Conservation (phyloP, 257 asterid genomes). For the Fraxinus excelsior region DNA sequence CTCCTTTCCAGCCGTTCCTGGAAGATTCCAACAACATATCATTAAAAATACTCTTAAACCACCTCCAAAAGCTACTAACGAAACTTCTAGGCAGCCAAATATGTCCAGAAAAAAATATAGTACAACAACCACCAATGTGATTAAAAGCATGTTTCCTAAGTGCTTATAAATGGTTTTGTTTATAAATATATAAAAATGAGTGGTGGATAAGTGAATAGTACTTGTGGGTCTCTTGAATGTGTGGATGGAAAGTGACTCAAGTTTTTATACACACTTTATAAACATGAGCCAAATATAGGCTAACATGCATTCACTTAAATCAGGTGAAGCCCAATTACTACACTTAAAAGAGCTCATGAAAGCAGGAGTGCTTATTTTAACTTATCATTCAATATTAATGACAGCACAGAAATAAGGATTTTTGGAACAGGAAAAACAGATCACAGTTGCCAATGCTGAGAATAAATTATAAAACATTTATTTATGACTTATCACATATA, state of each 20-base stretch:
- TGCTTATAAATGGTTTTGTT: no score
- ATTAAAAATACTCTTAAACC: background rate
- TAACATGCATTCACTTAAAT: background rate
- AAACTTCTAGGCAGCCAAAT: conserved; percentile 1
- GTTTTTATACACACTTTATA: no score
- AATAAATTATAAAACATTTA: no score
- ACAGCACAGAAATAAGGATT: background rate
- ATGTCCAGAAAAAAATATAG: background rate
- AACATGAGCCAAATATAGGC: background rate
- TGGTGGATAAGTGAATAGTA: no score
- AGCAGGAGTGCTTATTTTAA: background rate
- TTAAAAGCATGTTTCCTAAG: no score
- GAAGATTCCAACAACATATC: conserved; percentile 6
- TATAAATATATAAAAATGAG: no score
- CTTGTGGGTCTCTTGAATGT: no score
- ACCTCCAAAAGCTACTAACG: background rate
- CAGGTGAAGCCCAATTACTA: background rate
- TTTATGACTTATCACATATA: background rate
- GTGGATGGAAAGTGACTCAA: no score
- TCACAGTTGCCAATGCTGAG: background rate
- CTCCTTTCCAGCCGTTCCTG: conserved; percentile 95
- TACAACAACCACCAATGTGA: no score
- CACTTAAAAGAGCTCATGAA: background rate
- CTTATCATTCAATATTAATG: background rate
- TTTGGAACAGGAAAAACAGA: background rate